phyloP scores from a whole-genome alignment of 192 early-diverging fungal species.

The Podila epicladia region DNA sequence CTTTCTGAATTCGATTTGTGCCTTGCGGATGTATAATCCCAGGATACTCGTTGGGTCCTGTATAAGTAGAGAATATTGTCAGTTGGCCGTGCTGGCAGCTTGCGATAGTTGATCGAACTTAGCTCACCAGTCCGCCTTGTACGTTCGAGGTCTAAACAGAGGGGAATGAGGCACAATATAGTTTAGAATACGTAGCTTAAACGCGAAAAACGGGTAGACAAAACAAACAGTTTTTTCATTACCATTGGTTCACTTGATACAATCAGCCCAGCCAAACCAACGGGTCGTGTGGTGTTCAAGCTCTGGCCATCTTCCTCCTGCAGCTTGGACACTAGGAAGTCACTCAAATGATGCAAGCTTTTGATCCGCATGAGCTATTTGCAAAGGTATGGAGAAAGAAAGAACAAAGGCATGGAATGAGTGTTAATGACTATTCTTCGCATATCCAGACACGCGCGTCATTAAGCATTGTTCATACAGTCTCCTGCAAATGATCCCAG shows the following conservation, averaged over 20 bases:
- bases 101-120: background rate
- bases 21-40: slow-evolving; percentile 52
- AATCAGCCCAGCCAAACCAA: slow-evolving; percentile 24
- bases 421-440: background rate
- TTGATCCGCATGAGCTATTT: slow-evolving; percentile 34
- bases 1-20: slow-evolving; percentile 45
- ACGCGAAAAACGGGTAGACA: background rate
- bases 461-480: background rate
- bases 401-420: background rate
- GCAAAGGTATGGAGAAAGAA: background rate
- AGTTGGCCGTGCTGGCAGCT: background rate
- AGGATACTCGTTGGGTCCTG: slow-evolving; percentile 50
- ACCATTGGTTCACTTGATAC: background rate
- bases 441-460: background rate
- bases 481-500: slow-evolving; percentile 13
- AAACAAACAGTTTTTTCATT: background rate
- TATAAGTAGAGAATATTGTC: background rate
- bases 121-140: slow-evolving; percentile 3
- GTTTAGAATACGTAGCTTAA: background rate
- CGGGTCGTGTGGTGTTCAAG: background rate
- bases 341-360: slow-evolving; percentile 19
- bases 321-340: slow-evolving; percentile 28
- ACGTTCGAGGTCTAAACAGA: background rate
- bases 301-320: slow-evolving; percentile 3
- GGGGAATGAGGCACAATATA: background rate